Evolutionary conservation across 257 asterid genomes (phyloP).

Genomic region (Solanum medicagineum): DNA sequence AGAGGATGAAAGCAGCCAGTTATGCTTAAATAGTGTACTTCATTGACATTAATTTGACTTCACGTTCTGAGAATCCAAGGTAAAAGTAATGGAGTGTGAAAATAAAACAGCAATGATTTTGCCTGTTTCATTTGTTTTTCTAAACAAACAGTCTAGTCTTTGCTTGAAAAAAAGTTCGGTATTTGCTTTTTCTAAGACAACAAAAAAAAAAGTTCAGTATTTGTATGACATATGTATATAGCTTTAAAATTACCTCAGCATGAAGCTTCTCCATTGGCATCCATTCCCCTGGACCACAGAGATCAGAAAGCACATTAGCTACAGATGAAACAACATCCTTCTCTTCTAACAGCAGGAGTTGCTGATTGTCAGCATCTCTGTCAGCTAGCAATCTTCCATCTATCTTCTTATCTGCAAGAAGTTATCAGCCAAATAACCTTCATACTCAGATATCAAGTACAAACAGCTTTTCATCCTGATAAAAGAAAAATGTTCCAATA

Average conservation of each 20-base stretch:
- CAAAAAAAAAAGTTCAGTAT: neutral
- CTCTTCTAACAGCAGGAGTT: conserved; percentile 73
- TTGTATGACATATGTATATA: neutral
- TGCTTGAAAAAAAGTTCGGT: neutral
- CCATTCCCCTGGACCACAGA: conserved; percentile 98
- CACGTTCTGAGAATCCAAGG: neutral
- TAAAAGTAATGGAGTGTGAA: neutral
- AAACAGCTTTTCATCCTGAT: neutral
- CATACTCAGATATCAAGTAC: neutral
- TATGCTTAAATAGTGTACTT: neutral
- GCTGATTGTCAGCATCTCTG: conserved; percentile 81
- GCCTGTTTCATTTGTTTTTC: neutral
- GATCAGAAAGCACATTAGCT: conserved; percentile 76
- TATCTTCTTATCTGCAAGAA: conserved; percentile 58
- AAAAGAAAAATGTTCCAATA: neutral
- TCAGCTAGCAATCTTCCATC: conserved; percentile 62
- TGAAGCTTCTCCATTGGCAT: conserved; percentile 96
- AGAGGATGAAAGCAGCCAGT: neutral
- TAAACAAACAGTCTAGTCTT: neutral
- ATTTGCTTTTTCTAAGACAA: no score
- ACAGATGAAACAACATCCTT: conserved; percentile 91
- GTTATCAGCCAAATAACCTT: conserved; percentile 1
- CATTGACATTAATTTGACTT: neutral
- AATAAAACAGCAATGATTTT: neutral
- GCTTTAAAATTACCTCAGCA: conserved; percentile 35